Conservation (phyloP, 2,329 filamentous ascomycete genomes). For the Aspergillus udagawae region DNA sequence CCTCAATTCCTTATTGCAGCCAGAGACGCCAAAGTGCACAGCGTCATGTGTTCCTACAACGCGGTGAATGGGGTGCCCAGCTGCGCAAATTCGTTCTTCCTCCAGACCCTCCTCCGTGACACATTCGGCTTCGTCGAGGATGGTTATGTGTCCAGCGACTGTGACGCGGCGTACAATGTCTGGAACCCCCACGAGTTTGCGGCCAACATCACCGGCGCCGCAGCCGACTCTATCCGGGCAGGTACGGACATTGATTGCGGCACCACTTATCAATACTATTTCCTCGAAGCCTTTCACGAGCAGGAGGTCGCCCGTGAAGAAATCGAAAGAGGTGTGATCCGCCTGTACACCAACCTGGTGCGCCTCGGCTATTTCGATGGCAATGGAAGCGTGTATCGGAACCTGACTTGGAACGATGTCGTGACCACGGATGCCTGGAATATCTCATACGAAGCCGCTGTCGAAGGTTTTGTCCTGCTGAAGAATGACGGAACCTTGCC, state of each 20-base stretch:
- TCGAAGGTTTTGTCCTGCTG: constrained; percentile 46
- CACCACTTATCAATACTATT: constrained; percentile 44
- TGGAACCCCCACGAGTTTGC: constrained; percentile 52
- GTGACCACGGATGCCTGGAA: constrained; percentile 51
- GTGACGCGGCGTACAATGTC: constrained; percentile 59
- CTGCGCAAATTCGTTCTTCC: constrained; percentile 60
- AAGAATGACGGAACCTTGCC: constrained; percentile 53
- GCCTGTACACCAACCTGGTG: constrained; percentile 49
- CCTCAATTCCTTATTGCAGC: constrained; percentile 63
- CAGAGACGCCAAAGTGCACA: constrained; percentile 53
- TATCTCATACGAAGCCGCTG: constrained; percentile 53
- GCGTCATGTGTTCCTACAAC: constrained; percentile 63
- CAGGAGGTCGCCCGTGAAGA: constrained; percentile 44
- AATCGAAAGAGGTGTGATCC: constrained; percentile 45
- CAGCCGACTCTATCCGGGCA: constrained; percentile 47
- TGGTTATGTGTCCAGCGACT: constrained; percentile 62
- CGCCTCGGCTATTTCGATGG: constrained; percentile 53
- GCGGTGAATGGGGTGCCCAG: constrained; percentile 63
- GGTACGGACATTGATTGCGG: constrained; percentile 55
- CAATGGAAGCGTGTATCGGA: constrained; percentile 43
- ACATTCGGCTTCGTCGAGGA: constrained; percentile 62
- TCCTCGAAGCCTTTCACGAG: constrained; percentile 42
- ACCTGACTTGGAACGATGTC: constrained; percentile 54
- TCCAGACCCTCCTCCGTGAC: constrained; percentile 60
- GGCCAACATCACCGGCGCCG: constrained; percentile 42